A percentile compares a stretch with the other conserved stretches of the same genome.
Conservation (phyloP, 1,284 basidiomycete genomes). For the Ganoderma meredithae region DNA sequence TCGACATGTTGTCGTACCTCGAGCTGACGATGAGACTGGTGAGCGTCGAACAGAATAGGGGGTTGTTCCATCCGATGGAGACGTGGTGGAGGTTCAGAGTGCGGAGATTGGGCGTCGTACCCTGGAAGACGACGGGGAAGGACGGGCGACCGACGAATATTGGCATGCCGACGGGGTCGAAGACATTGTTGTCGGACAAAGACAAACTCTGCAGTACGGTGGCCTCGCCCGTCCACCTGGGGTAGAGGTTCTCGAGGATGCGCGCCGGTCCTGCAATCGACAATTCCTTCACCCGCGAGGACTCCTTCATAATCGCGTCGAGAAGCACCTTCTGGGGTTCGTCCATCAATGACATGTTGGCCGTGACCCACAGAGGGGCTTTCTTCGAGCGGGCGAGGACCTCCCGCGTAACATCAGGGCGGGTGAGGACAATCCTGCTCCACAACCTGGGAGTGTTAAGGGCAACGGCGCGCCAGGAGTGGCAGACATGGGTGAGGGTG, state of each 20-base stretch:
- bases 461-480: conserved; percentile 22
- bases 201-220: conserved; percentile 10
- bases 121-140: conserved; percentile 19
- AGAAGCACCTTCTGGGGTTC: conserved; percentile 3
- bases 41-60: conserved; percentile 22
- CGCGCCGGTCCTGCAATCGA: conserved; percentile 6
- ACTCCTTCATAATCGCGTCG: conserved; percentile 17
- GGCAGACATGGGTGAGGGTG: conserved; percentile 26
- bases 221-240: conserved; percentile 12
- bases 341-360: neutral
- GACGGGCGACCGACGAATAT: neutral
- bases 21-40: neutral
- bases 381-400: conserved; percentile 26
- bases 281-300: conserved; percentile 17
- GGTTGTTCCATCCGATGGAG: conserved; percentile 19
- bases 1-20: neutral
- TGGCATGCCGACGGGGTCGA: neutral
- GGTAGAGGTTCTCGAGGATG: neutral
- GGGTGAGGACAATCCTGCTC: conserved; percentile 20
- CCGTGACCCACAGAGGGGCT: conserved; percentile 20
- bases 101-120: conserved; percentile 18
- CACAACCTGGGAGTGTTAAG: conserved; percentile 24
- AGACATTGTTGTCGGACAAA: conserved; percentile 8
- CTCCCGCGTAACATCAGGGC: conserved; percentile 2
- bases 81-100: conserved; percentile 16